Percentiles rank a stretch among this genome's conserved stretches.
These are phyloP conservation scores for Mucuna pruriens DNA, from an alignment of 306 rosid species.

Conservation along the genomic window DNA sequence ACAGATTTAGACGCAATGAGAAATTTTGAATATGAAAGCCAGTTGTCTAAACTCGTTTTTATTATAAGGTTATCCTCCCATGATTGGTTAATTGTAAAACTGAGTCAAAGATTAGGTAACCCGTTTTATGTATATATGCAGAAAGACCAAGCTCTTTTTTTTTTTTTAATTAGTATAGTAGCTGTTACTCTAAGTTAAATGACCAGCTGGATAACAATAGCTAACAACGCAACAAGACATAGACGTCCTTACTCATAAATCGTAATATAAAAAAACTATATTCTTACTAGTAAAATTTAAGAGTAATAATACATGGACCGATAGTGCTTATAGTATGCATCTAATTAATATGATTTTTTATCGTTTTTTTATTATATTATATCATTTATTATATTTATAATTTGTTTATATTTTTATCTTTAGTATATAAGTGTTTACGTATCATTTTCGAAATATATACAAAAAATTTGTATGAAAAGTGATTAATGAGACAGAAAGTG, in stretches of 20 bases:
- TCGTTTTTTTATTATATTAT: no score
- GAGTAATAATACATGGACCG: no score
- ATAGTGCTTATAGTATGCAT: no score
- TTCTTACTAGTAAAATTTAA: background rate
- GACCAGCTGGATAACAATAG: constrained; percentile 55
- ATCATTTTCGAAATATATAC: no score
- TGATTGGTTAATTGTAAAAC: constrained; percentile 30
- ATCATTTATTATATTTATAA: no score
- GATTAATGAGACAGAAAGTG: no score
- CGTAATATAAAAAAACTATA: background rate
- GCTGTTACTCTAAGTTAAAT: constrained; percentile 55
- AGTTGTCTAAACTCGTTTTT: constrained; percentile 18
- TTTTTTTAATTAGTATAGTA: constrained; percentile 19
- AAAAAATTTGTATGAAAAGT: no score
- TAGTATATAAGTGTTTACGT: no score
- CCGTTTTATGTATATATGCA: background rate
- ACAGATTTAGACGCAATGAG: no score
- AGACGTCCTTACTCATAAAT: constrained; percentile 22
- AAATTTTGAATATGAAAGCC: constrained; percentile 15
- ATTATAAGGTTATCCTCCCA: background rate
- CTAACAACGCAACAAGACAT: constrained; percentile 33
- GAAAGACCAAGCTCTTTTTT: background rate
- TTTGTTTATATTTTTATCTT: no score
- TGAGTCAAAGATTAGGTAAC: constrained; percentile 60
- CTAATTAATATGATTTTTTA: no score